These are phyloP conservation scores for Rhodotorula sp. DNA, from an alignment of 1,284 basidiomycete species.

Conservation along the genomic window DNA sequence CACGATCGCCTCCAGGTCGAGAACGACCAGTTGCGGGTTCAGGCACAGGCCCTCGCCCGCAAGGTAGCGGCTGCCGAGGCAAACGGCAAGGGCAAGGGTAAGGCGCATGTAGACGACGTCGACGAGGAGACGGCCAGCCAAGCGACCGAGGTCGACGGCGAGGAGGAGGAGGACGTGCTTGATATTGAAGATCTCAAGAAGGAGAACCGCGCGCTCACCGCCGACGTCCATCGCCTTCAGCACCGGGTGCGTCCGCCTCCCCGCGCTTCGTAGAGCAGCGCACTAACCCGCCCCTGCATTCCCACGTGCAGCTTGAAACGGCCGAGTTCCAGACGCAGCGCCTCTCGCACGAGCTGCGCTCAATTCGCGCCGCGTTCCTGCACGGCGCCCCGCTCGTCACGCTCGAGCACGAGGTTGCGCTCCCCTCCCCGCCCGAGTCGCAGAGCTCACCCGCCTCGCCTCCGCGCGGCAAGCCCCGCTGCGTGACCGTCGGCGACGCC, in stretches of 20 bases:
- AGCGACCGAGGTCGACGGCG: background rate
- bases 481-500: slow-evolving; percentile 52
- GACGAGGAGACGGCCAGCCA: background rate
- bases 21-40: slow-evolving; percentile 25
- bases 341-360: slow-evolving; percentile 28
- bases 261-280: background rate
- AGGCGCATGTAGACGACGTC: background rate
- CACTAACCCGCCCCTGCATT: background rate
- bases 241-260: background rate
- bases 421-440: slow-evolving; percentile 4
- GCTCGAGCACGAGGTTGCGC: slow-evolving; percentile 18
- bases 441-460: background rate
- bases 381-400: slow-evolving; percentile 31
- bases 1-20: slow-evolving; percentile 27
- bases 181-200: background rate
- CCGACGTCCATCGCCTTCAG: slow-evolving; percentile 12
- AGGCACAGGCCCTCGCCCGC: slow-evolving; percentile 31
- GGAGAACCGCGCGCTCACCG: slow-evolving; percentile 13
- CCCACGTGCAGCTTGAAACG: slow-evolving; percentile 23
- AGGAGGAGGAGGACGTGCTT: too few species aligned
- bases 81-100: background rate
- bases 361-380: slow-evolving; percentile 30
- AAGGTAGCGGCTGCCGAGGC: slow-evolving; percentile 10
- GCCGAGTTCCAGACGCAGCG: slow-evolving; percentile 18
- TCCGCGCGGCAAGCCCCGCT: background rate